phyloP scores from a whole-genome alignment of 2,329 filamentous ascomycete genomes.

The Colletotrichum spinosum region DNA sequence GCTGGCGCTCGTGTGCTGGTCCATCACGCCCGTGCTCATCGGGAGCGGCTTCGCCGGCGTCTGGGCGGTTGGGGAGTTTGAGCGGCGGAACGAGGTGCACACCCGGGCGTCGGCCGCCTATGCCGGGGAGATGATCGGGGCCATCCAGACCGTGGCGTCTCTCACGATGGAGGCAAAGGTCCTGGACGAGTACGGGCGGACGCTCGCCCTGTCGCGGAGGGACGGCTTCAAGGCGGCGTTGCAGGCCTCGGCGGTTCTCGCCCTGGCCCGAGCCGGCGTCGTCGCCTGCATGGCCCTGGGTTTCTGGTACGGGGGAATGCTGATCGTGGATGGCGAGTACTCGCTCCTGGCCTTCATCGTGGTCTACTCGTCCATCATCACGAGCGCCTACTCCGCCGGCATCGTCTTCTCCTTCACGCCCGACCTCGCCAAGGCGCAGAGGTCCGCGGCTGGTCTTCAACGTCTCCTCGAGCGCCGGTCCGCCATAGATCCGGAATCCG shows the following conservation, averaged over 20 bases:
- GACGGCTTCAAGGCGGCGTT: conserved; percentile 25
- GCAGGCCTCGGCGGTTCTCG: conserved; percentile 39
- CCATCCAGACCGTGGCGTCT: conserved; percentile 62
- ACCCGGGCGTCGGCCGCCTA: conserved; percentile 60
- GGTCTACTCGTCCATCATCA: conserved; percentile 63
- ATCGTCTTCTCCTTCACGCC: conserved; percentile 42
- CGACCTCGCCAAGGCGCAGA: no score
- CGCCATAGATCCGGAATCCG: background rate
- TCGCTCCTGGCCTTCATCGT: conserved; percentile 59
- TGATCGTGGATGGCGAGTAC: conserved; percentile 60
- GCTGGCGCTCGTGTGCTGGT: conserved; percentile 59
- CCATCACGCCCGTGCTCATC: conserved; percentile 59
- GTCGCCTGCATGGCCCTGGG: conserved; percentile 48
- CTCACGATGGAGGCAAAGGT: conserved; percentile 59
- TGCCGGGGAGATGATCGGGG: conserved; percentile 61
- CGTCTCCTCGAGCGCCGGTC: background rate
- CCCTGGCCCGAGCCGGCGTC: conserved; percentile 41
- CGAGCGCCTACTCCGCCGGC: conserved; percentile 54
- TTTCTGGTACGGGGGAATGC: conserved; percentile 52
- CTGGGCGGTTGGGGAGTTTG: conserved; percentile 59
- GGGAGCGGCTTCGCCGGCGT: conserved; percentile 60
- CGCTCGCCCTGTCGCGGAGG: conserved; percentile 35
- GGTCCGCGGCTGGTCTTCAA: background rate
- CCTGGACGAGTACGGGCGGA: conserved; percentile 48
- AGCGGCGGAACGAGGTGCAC: conserved; percentile 55